Percentiles rank a stretch among this genome's conserved stretches.
Evolutionary conservation across 805 yeast species (phyloP).

Genomic region (Candida vaughaniae): DNA sequence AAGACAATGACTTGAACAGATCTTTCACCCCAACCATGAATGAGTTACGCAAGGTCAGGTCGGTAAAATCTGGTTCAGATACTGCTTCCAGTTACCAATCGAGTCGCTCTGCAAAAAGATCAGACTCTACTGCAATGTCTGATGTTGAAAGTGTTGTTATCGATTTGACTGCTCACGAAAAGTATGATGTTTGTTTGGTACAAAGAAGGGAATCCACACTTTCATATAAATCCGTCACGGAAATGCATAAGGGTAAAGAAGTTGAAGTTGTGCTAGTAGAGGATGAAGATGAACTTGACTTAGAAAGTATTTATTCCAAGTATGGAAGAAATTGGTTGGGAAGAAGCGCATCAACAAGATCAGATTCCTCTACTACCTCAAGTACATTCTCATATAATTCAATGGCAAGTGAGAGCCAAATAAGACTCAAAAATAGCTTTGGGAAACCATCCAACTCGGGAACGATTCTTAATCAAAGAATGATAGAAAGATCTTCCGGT

Average conservation of each 20-base stretch:
- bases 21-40: constrained; percentile 11
- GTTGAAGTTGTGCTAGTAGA: constrained; percentile 46
- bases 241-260: constrained; percentile 35
- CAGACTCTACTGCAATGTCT: constrained; percentile 26
- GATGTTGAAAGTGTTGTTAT: constrained; percentile 41
- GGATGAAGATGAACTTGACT: constrained; percentile 29
- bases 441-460: background rate
- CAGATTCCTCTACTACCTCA: constrained; percentile 17
- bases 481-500: constrained; percentile 4
- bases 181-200: constrained; percentile 36
- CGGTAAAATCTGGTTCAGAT: constrained; percentile 12
- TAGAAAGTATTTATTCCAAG: constrained; percentile 42
- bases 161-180: constrained; percentile 39
- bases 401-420: constrained; percentile 19
- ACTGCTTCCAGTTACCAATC: constrained; percentile 26
- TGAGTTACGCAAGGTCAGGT: constrained; percentile 9
- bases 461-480: constrained; percentile 6
- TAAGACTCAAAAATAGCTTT: constrained; percentile 6
- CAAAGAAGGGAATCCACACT: constrained; percentile 33
- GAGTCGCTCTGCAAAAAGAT: constrained; percentile 21
- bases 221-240: constrained; percentile 41
- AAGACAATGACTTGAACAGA: constrained; percentile 5
- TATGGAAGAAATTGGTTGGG: constrained; percentile 31
- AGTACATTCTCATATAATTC: constrained; percentile 18
- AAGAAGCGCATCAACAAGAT: constrained; percentile 23